A percentile compares a stretch with the other conserved stretches of the same genome.
phyloP scores from a whole-genome alignment of 169 alveolate species.

The Plasmodium gonderi region DNA sequence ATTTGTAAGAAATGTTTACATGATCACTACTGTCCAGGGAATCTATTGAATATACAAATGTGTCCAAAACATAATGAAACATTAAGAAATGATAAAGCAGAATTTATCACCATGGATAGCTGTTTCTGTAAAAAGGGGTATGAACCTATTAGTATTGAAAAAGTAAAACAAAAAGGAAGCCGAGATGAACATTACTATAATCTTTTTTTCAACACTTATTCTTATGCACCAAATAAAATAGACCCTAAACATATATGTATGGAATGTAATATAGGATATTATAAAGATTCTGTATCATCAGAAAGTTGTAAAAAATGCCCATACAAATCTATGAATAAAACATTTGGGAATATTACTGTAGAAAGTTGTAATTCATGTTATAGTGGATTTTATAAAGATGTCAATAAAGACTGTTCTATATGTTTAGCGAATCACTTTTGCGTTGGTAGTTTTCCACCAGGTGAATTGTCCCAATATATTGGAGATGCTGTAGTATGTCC shows the following conservation, averaged over 20 bases:
- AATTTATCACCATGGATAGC: slow-evolving; percentile 22
- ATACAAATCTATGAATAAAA: slow-evolving; percentile 24
- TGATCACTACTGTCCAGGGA: slow-evolving; percentile 43
- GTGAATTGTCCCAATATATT: slow-evolving; percentile 66
- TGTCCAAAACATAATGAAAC: slow-evolving; percentile 60
- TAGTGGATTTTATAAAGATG: slow-evolving; percentile 52
- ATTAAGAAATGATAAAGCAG: not conserved
- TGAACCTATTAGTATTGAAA: slow-evolving; percentile 56
- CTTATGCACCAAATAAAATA: slow-evolving; percentile 12
- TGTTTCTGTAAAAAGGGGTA: slow-evolving; percentile 71
- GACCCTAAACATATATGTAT: slow-evolving; percentile 75
- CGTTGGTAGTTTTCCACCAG: slow-evolving; percentile 84
- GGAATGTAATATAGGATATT: slow-evolving; percentile 84
- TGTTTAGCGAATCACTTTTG: slow-evolving; percentile 83
- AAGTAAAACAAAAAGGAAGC: not conserved
- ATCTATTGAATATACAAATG: not conserved
- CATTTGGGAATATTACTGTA: slow-evolving; percentile 17
- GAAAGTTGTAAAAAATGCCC: slow-evolving; percentile 83
- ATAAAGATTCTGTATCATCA: slow-evolving; percentile 75
- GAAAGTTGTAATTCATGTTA: slow-evolving; percentile 32
- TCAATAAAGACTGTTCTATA: slow-evolving; percentile 6
- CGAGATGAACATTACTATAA: slow-evolving; percentile 43
- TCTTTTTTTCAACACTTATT: slow-evolving; percentile 17
- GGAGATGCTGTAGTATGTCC: slow-evolving; percentile 84
- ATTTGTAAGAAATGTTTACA: slow-evolving; percentile 1